Conservation (phyloP, 106 monocot genomes). For the Dendrobium officinale region DNA sequence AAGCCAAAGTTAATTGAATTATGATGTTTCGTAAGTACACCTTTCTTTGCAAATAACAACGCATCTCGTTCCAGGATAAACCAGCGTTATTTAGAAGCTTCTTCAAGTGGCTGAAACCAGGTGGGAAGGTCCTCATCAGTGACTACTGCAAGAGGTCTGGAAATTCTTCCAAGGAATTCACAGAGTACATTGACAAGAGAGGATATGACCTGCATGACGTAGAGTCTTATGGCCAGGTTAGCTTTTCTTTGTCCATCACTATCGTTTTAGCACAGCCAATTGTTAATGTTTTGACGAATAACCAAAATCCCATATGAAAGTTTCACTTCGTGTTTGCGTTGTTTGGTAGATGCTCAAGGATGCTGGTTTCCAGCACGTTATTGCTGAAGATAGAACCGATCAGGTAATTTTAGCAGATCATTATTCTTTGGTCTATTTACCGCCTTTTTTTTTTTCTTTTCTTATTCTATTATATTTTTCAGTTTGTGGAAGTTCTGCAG, state of each 20-base stretch:
- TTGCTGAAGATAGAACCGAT: conserved; percentile 91
- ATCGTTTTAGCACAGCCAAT: background rate
- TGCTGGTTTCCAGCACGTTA: conserved; percentile 75
- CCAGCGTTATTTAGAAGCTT: conserved; percentile 65
- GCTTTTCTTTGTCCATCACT: background rate
- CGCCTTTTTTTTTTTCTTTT: background rate
- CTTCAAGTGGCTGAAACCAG: conserved; percentile 88
- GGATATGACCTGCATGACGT: conserved; percentile 96
- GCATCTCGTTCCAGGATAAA: conserved; percentile 51
- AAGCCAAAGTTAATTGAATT: too few relatives aligned
- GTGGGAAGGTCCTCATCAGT: conserved; percentile 80
- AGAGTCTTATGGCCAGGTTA: conserved; percentile 71
- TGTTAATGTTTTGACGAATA: too few relatives aligned
- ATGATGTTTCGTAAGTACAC: background rate
- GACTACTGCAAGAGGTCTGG: conserved; percentile 88
- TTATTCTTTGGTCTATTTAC: background rate
- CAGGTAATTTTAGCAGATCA: conserved; percentile 38
- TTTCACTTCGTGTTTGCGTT: background rate
- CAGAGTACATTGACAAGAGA: conserved; percentile 79
- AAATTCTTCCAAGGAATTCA: conserved; percentile 58
- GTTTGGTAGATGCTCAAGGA: conserved; percentile 65
- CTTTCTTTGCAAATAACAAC: background rate
- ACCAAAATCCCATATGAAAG: too few relatives aligned
- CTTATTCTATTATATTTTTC: conserved; percentile 2
- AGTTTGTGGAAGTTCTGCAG: conserved; percentile 75